These are phyloP conservation scores for Neobulgaria alba DNA, from an alignment of 2,329 filamentous ascomycete genomes.

Conservation along the genomic window DNA sequence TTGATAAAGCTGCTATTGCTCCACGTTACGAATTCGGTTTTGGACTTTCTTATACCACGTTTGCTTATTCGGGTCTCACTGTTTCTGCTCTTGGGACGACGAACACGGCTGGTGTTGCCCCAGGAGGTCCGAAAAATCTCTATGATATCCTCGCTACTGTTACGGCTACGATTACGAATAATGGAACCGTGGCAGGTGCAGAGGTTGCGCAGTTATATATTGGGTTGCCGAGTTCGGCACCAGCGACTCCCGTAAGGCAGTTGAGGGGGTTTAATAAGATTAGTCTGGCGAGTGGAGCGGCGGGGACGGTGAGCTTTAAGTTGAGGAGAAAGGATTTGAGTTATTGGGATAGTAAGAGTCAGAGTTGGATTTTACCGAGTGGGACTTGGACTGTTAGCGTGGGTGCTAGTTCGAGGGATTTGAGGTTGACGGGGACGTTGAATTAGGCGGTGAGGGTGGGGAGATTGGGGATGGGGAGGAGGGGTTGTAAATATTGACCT, in stretches of 20 bases:
- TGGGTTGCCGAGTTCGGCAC: constrained; percentile 31
- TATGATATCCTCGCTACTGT: constrained; percentile 55
- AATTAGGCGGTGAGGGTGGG: not conserved
- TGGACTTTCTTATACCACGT: constrained; percentile 49
- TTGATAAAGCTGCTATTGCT: constrained; percentile 34
- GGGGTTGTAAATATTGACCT: not conserved
- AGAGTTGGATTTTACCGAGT: constrained; percentile 45
- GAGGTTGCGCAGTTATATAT: constrained; percentile 45
- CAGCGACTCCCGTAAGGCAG: constrained; percentile 42
- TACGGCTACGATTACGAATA: constrained; percentile 53
- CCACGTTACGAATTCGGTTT: constrained; percentile 36
- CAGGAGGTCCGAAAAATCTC: constrained; percentile 47
- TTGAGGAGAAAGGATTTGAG: constrained; percentile 40
- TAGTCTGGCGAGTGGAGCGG: constrained; percentile 37
- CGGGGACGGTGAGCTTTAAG: constrained; percentile 36
- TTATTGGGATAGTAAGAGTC: constrained; percentile 51
- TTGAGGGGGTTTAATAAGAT: constrained; percentile 57
- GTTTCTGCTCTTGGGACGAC: constrained; percentile 10
- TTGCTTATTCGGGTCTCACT: constrained; percentile 28
- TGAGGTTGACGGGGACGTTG: constrained; percentile 17
- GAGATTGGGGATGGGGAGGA: not conserved
- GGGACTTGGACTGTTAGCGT: constrained; percentile 18
- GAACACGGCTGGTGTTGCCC: constrained; percentile 1
- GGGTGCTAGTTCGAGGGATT: constrained; percentile 22
- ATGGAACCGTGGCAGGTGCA: constrained; percentile 41